Evolutionary conservation across 768 basidiomycete species (phyloP).

Genomic region (Piloderma croceum): DNA sequence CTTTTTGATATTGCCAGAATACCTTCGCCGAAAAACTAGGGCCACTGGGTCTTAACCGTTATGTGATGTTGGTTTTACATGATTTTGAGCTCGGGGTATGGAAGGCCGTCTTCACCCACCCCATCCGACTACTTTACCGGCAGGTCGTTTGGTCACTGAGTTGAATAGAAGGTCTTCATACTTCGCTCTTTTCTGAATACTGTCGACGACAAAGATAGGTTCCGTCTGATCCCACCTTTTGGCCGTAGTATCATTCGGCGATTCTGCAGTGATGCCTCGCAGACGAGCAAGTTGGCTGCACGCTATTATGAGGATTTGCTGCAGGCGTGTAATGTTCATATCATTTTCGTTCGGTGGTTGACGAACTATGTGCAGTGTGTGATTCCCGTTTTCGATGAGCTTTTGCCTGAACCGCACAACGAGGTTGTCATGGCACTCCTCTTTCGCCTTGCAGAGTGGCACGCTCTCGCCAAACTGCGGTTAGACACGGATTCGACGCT

Average conservation of each 20-base stretch:
- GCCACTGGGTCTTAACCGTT: constrained; percentile 18
- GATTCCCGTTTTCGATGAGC: constrained; percentile 29
- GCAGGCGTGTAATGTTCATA: constrained; percentile 17
- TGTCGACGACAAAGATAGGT: constrained; percentile 18
- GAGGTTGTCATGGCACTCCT: constrained; percentile 14
- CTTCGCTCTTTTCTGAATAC: constrained; percentile 1
- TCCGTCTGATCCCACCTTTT: constrained; percentile 26
- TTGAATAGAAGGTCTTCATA: constrained; percentile 18
- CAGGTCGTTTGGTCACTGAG: constrained; percentile 15
- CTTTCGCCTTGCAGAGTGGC: constrained; percentile 31
- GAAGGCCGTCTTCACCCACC: constrained; percentile 15
- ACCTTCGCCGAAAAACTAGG: constrained; percentile 24
- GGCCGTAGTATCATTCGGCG: constrained; percentile 24
- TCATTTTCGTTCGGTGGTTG: background rate
- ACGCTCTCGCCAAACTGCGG: constrained; percentile 34
- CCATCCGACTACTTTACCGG: constrained; percentile 11
- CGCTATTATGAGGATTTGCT: constrained; percentile 36
- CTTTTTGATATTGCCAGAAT: constrained; percentile 27
- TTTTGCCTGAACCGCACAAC: constrained; percentile 19
- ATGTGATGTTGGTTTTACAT: constrained; percentile 21
- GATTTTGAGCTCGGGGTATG: constrained; percentile 19
- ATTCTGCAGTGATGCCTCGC: constrained; percentile 29
- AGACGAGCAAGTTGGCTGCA: constrained; percentile 30
- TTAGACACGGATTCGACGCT: constrained; percentile 33
- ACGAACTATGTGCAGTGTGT: constrained; percentile 15